Conservation (phyloP, 2,329 filamentous ascomycete genomes). For the Aspergillus proliferans region DNA sequence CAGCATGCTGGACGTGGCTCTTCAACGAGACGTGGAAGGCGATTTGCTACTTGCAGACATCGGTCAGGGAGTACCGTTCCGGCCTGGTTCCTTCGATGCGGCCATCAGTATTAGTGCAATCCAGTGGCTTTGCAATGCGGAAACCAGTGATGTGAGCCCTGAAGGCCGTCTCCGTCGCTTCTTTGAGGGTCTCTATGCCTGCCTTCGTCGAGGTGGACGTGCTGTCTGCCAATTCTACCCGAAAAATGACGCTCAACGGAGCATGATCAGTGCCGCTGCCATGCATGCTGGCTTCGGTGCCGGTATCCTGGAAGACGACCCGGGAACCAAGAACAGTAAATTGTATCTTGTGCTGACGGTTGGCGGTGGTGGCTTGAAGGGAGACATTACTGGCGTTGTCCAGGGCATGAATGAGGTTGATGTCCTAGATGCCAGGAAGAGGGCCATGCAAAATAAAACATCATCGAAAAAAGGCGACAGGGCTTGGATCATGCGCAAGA, state of each 20-base stretch:
- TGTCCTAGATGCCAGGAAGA: conserved; percentile 63
- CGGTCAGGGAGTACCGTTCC: conserved; percentile 90
- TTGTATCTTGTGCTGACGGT: conserved; percentile 93
- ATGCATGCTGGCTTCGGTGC: conserved; percentile 93
- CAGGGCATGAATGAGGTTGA: conserved; percentile 83
- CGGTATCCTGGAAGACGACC: conserved; percentile 89
- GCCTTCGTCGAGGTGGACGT: conserved; percentile 72
- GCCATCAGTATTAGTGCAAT: conserved; percentile 92
- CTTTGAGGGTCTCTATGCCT: conserved; percentile 87
- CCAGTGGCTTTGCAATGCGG: conserved; percentile 98
- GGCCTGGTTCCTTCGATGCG: conserved; percentile 86
- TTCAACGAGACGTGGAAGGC: conserved; percentile 86
- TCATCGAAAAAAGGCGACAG: conserved; percentile 45
- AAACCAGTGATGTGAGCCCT: conserved; percentile 76
- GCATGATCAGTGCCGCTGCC: conserved; percentile 86
- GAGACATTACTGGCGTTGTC: conserved; percentile 85
- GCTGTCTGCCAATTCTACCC: conserved; percentile 98
- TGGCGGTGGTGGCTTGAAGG: conserved; percentile 59
- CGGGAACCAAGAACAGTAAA: conserved; percentile 93
- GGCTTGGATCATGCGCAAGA: conserved; percentile 54
- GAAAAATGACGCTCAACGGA: conserved; percentile 84
- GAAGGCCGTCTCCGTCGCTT: conserved; percentile 74
- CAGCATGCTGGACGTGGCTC: conserved; percentile 92
- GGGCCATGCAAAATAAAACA: conserved; percentile 38
- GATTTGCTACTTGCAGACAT: conserved; percentile 94